phyloP scores from a whole-genome alignment of 331 rosid species.

The Rosa hybrid region DNA sequence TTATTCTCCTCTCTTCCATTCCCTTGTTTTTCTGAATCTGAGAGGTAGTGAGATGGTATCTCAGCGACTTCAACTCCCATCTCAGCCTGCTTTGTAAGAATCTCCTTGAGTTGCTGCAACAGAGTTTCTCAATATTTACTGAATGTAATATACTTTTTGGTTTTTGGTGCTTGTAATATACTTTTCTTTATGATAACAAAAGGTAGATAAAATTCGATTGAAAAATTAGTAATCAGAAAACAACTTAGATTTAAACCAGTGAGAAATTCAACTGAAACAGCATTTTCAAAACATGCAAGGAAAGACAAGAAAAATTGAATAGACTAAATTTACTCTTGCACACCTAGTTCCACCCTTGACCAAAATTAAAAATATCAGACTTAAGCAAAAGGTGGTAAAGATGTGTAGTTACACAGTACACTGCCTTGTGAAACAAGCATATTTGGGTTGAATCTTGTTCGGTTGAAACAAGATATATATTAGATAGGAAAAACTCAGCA shows the following conservation, averaged over 20 bases:
- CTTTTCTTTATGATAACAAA: neutral
- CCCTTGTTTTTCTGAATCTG: constrained; percentile 43
- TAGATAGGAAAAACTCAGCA: neutral
- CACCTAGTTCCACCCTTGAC: neutral
- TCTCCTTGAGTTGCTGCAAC: constrained; percentile 74
- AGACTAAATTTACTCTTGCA: neutral
- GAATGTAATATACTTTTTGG: neutral
- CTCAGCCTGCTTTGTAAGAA: constrained; percentile 89
- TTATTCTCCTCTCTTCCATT: constrained; percentile 35
- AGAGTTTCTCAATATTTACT: neutral
- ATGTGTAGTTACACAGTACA: neutral
- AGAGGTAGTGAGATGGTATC: constrained; percentile 68
- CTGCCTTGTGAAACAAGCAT: neutral
- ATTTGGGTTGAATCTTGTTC: neutral
- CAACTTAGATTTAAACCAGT: neutral
- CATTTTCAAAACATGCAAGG: neutral
- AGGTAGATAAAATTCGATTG: neutral
- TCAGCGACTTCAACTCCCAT: constrained; percentile 96
- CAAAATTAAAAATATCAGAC: neutral
- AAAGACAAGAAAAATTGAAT: neutral
- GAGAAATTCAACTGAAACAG: neutral
- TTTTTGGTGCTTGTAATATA: neutral
- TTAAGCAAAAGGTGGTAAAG: neutral
- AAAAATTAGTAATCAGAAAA: neutral
- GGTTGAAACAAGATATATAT: neutral